Evolutionary conservation across 179 eudicot genomes (phyloP).

Genomic region (Beta macrorhiza): DNA sequence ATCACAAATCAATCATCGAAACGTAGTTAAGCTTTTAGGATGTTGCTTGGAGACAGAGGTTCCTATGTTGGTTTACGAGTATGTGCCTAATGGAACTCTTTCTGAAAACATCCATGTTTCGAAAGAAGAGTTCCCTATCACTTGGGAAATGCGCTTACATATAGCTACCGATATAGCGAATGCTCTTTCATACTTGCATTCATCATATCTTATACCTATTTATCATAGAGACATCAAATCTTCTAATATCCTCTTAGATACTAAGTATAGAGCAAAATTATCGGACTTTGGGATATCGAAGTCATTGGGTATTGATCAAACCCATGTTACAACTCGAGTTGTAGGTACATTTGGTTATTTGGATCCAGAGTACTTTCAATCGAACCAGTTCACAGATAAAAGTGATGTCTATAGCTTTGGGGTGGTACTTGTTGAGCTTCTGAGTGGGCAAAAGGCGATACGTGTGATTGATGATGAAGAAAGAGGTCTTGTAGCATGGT

Average conservation of each 20-base stretch:
- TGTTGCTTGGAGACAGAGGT: constrained; percentile 47
- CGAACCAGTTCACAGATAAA: constrained; percentile 28
- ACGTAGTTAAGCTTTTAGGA: constrained; percentile 43
- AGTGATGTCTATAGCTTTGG: constrained; percentile 41
- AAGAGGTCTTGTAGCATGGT: constrained; percentile 22
- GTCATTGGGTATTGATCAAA: constrained; percentile 22
- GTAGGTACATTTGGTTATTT: constrained; percentile 31
- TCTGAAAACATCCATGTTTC: constrained; percentile 26
- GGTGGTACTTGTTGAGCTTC: constrained; percentile 44
- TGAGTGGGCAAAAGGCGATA: constrained; percentile 35
- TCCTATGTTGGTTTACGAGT: constrained; percentile 49
- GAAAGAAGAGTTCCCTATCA: constrained; percentile 26
- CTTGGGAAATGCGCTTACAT: constrained; percentile 30
- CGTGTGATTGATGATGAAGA: constrained; percentile 9
- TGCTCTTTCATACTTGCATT: constrained; percentile 30
- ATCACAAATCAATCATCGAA: constrained; percentile 46
- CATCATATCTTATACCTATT: constrained; percentile 19
- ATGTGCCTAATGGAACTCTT: constrained; percentile 40
- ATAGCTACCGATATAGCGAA: constrained; percentile 27
- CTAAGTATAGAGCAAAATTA: constrained; percentile 27
- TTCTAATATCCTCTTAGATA: constrained; percentile 30
- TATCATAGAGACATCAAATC: constrained; percentile 32
- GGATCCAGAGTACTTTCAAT: constrained; percentile 30
- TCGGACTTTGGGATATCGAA: constrained; percentile 32
- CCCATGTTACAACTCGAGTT: constrained; percentile 28